phyloP scores from a whole-genome alignment of 805 yeast genomes.

The Saccharomycopsis malanga region DNA sequence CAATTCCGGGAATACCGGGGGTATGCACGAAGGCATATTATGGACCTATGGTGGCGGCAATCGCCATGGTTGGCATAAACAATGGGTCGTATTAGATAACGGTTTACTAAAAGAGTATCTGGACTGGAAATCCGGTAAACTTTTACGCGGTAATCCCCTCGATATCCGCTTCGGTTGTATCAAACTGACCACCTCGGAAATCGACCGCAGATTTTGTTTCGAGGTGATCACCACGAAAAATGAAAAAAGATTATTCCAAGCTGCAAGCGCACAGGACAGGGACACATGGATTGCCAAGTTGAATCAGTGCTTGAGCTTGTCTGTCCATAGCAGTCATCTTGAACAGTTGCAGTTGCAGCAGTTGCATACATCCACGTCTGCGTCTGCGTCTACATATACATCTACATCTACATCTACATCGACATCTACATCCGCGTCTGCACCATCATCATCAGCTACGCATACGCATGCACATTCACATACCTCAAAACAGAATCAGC shows the following conservation, averaged over 20 bases:
- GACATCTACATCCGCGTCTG: background rate
- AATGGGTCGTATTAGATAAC: conserved; percentile 71
- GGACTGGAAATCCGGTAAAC: conserved; percentile 71
- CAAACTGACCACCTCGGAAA: conserved; percentile 24
- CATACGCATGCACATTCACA: background rate
- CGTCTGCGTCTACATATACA: background rate
- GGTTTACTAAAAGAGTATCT: conserved; percentile 64
- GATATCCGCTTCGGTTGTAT: conserved; percentile 63
- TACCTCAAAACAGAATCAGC: background rate
- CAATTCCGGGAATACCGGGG: background rate
- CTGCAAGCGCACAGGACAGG: conserved; percentile 60
- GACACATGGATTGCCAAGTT: conserved; percentile 62
- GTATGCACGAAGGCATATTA: conserved; percentile 38
- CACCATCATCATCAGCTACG: background rate
- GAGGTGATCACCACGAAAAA: conserved; percentile 69
- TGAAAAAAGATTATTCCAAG: conserved; percentile 64
- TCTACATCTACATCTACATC: too few species aligned
- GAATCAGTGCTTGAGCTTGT: conserved; percentile 24
- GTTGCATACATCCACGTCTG: background rate
- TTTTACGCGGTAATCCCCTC: conserved; percentile 57
- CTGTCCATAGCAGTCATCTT: conserved; percentile 3
- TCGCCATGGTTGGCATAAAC: conserved; percentile 77
- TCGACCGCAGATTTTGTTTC: conserved; percentile 51
- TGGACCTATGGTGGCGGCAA: conserved; percentile 55
- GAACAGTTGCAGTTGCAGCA: background rate